A percentile compares a stretch with the other conserved stretches of the same genome.
Evolutionary conservation across 148 eudicot genomes (phyloP).

Genomic region (Vaccinium myrtillus): DNA sequence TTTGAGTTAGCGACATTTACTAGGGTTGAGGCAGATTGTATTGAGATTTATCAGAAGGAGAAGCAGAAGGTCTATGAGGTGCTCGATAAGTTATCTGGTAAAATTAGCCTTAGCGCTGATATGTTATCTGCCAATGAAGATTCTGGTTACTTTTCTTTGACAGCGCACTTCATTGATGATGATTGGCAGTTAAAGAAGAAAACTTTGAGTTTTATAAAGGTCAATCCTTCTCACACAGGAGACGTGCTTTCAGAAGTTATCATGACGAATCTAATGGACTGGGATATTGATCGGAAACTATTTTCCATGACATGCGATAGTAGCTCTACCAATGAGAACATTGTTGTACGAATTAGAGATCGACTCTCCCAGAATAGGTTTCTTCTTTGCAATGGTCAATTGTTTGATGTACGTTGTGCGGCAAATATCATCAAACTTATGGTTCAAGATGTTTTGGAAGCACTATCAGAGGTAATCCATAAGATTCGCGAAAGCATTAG

Average conservation of each 20-base stretch:
- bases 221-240: constrained; percentile 45
- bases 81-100: constrained; percentile 71
- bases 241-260: constrained; percentile 40
- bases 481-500: constrained; percentile 72
- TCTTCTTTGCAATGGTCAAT: constrained; percentile 56
- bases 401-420: constrained; percentile 71
- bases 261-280: constrained; percentile 51
- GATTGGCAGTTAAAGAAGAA: constrained; percentile 66
- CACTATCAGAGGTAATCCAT: constrained; percentile 47
- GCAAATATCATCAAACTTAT: constrained; percentile 59
- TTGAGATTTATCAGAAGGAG: constrained; percentile 53
- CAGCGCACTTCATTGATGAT: constrained; percentile 72
- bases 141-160: constrained; percentile 62
- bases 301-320: constrained; percentile 77
- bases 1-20: constrained; percentile 39
- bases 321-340: constrained; percentile 51
- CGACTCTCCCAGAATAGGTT: constrained; percentile 63
- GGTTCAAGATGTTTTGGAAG: constrained; percentile 61
- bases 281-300: constrained; percentile 74
- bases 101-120: constrained; percentile 66
- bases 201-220: constrained; percentile 54
- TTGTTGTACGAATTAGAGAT: constrained; percentile 57
- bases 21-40: constrained; percentile 50
- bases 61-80: constrained; percentile 72
- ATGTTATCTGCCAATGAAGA: constrained; percentile 63